Evolutionary conservation across 371 early-diverging fungal species (phyloP), one percentile per base, ranked within the genome.

Genomic region (Mortierella sp.): DNA sequence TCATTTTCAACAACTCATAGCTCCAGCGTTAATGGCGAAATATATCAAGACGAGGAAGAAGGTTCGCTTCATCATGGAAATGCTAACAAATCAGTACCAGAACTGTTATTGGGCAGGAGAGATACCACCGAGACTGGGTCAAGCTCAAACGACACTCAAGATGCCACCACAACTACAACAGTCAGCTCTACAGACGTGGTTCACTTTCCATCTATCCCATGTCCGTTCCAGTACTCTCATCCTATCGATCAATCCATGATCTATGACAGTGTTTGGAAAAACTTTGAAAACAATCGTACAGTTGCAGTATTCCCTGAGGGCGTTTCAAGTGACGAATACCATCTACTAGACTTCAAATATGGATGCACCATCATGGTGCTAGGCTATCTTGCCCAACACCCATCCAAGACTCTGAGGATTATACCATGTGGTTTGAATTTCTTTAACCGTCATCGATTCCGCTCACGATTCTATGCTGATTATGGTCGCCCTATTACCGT

Each of bases 311-410:
- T 82, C 61, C 84, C 84, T 2, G 84, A 84, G 37, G 84, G 84
- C 1, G 75, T 79, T 42, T 84, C 84, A 47, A 82, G 76, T 31
- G 84, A 84, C 43, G 75, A 82, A 49, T 78, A 82, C 28, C 84
- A 84, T 32, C 58, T 84, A 53, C 54, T 82, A 22, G 76, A 82
- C 53, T 78, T 84, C 66, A 84, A 84, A 35, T 84, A 84, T 40
- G 84, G 84, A 62, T 84, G 84, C 57, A 82, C 84, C 2, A 79
- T 84, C 60, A 82, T 84, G 84, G 78, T 77, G 5, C 64, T 84
- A 15, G 84, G 84, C 13, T 84, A 84, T 29, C 66, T 84, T 42
- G 75, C 84, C 0, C 82, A 75, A 26, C 61, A 82, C 49, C 76
- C 79, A 2, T 68, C 76, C 64, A 69, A 75, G 55, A 75, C 64